phyloP scores from a whole-genome alignment of 257 asterid genomes.

The Solanum clarkiae region DNA sequence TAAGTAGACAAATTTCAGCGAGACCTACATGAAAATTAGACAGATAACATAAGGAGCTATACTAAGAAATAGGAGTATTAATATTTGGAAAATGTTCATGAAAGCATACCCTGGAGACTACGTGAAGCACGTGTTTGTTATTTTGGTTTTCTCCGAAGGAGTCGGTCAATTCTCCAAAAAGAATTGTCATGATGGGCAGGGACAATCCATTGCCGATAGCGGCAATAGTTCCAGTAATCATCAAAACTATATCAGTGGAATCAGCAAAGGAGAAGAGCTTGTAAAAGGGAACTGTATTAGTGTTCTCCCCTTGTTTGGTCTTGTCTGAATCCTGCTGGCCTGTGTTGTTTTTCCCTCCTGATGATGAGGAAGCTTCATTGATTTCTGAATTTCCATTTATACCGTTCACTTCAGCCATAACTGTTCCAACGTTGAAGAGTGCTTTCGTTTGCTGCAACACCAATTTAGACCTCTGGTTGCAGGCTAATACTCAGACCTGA shows the following conservation, averaged over 20 bases:
- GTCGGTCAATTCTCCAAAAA: conserved; percentile 59
- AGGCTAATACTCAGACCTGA: not conserved
- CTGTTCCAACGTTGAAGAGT: not conserved
- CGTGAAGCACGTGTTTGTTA: conserved; percentile 15
- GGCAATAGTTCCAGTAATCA: conserved; percentile 49
- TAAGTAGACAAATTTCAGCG: conserved; percentile 57
- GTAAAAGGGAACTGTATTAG: conserved; percentile 40
- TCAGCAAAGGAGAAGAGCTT: conserved; percentile 70
- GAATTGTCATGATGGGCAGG: conserved; percentile 60
- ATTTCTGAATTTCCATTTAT: conserved; percentile 14
- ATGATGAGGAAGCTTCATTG: conserved; percentile 14
- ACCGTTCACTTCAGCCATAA: conserved; percentile 2
- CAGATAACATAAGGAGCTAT: not conserved
- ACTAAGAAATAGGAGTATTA: not conserved
- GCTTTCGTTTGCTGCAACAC: not conserved
- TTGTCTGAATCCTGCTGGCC: not conserved
- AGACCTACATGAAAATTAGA: conserved; percentile 20
- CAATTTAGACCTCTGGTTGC: not conserved
- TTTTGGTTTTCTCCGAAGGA: conserved; percentile 38
- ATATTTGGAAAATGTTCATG: not conserved
- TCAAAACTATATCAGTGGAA: conserved; percentile 39
- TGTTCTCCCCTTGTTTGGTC: conserved; percentile 1
- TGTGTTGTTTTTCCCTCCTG: not conserved
- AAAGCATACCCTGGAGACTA: conserved; percentile 35
- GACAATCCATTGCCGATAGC: conserved; percentile 64